A percentile compares a stretch with the other conserved stretches of the same genome.
Evolutionary conservation across 2,329 filamentous ascomycete species (phyloP).

Genomic region (Colletotrichum costaricense): DNA sequence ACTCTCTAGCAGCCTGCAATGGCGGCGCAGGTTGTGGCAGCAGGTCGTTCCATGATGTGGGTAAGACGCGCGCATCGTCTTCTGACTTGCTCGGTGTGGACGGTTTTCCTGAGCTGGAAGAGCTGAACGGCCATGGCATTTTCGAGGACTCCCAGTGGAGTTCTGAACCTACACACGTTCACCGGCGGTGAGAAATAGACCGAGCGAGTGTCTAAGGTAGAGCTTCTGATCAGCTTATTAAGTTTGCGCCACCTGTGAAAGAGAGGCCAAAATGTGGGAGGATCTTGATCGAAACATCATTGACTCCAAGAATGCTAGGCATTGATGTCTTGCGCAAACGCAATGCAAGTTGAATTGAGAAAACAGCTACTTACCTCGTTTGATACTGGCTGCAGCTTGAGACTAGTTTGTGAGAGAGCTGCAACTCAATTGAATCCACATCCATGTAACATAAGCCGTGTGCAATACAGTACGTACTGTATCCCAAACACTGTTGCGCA

Average conservation of each 20-base stretch:
- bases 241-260: not conserved
- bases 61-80: constrained; percentile 42
- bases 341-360: not conserved
- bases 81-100: constrained; percentile 7
- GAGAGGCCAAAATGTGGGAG: not conserved
- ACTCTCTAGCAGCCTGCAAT: constrained; percentile 65
- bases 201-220: not conserved
- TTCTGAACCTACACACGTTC: constrained; percentile 11
- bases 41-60: constrained; percentile 33
- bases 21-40: constrained; percentile 39
- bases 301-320: not conserved
- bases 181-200: not conserved
- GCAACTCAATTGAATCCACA: not conserved
- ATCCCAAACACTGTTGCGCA: no score
- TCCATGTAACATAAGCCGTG: constrained; percentile 11
- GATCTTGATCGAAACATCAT: not conserved
- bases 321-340: not conserved
- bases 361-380: constrained; percentile 7
- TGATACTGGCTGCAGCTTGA: not conserved
- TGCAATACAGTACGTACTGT: constrained; percentile 18
- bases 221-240: constrained; percentile 14
- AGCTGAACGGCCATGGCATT: constrained; percentile 47
- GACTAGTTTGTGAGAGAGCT: not conserved
- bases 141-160: constrained; percentile 33
- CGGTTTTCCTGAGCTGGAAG: constrained; percentile 23